These are phyloP conservation scores for Mortierella sp. DNA, from an alignment of 371 early-diverging fungal species.

Conservation along the genomic window DNA sequence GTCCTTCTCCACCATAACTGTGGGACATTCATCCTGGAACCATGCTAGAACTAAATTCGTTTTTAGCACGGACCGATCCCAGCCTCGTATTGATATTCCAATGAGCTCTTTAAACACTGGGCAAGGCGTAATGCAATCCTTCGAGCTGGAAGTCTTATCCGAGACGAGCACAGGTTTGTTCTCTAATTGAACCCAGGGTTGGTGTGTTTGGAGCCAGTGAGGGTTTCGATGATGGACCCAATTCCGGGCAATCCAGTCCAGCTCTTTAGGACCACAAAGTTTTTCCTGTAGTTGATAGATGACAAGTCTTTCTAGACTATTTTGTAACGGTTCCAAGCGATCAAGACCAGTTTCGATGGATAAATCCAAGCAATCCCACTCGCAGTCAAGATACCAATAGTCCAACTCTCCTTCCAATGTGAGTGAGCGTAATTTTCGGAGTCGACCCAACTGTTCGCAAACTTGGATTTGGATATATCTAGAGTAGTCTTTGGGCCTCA, in stretches of 20 bases:
- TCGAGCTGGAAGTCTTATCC: not conserved
- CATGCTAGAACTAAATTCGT: slow-evolving; percentile 2
- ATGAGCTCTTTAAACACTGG: slow-evolving; percentile 24
- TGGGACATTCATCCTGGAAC: slow-evolving; percentile 19
- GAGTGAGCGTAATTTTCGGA: slow-evolving; percentile 26
- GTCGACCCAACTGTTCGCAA: slow-evolving; percentile 34
- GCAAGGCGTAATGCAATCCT: not conserved
- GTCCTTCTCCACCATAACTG: not conserved
- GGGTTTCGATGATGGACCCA: slow-evolving; percentile 24
- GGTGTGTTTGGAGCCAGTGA: slow-evolving; percentile 6
- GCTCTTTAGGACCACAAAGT: slow-evolving; percentile 17
- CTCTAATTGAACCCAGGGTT: not conserved
- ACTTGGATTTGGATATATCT: slow-evolving; percentile 19
- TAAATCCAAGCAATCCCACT: slow-evolving; percentile 25
- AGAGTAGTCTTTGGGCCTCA: not conserved
- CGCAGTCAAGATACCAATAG: not conserved
- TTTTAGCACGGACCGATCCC: not conserved
- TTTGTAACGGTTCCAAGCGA: slow-evolving; percentile 15
- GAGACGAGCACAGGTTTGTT: too few species aligned
- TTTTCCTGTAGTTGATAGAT: slow-evolving; percentile 23
- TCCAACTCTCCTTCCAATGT: slow-evolving; percentile 29
- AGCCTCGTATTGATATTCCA: slow-evolving; percentile 9
- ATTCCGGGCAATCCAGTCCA: slow-evolving; percentile 40
- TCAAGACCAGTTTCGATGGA: slow-evolving; percentile 32
- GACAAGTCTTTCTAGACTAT: slow-evolving; percentile 18